These are phyloP conservation scores for Torulaspora quercuum DNA, from an alignment of 805 yeast species.

Conservation along the genomic window DNA sequence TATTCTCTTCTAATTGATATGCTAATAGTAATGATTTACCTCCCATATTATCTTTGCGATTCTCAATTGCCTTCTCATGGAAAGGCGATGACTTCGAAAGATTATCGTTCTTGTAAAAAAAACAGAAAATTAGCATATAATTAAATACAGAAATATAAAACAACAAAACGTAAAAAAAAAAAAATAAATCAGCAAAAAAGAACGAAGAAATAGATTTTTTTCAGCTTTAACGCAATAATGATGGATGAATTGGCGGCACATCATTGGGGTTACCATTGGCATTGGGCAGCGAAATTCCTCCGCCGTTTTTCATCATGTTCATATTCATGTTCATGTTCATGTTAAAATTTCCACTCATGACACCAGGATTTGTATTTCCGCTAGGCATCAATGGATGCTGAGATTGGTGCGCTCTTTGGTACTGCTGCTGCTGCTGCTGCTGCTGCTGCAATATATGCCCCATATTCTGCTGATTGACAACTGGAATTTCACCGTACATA, in stretches of 20 bases:
- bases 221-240: constrained; percentile 18
- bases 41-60: constrained; percentile 10
- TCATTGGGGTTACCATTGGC: constrained; percentile 10
- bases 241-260: constrained; percentile 25
- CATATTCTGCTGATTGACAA: constrained; percentile 5
- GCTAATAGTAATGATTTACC: constrained; percentile 31
- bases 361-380: constrained; percentile 2
- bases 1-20: constrained; percentile 26
- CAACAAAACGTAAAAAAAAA: constrained; percentile 1
- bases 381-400: constrained; percentile 8
- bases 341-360: constrained; percentile 1
- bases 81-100: constrained; percentile 1
- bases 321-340: constrained; percentile 2
- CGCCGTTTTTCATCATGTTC: constrained; percentile 3
- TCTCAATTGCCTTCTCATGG: background rate
- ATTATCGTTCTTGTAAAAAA: too few species aligned
- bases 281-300: constrained; percentile 9
- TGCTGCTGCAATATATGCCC: constrained; percentile 5
- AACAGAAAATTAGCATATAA: constrained; percentile 7
- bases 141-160: constrained; percentile 8
- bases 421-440: constrained; percentile 9
- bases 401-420: constrained; percentile 6
- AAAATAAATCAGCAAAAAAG: constrained; percentile 1
- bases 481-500: constrained; percentile 8
- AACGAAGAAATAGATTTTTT: background rate